phyloP scores from a whole-genome alignment of 2,329 filamentous ascomycete genomes.

The Fusarium sp. region DNA sequence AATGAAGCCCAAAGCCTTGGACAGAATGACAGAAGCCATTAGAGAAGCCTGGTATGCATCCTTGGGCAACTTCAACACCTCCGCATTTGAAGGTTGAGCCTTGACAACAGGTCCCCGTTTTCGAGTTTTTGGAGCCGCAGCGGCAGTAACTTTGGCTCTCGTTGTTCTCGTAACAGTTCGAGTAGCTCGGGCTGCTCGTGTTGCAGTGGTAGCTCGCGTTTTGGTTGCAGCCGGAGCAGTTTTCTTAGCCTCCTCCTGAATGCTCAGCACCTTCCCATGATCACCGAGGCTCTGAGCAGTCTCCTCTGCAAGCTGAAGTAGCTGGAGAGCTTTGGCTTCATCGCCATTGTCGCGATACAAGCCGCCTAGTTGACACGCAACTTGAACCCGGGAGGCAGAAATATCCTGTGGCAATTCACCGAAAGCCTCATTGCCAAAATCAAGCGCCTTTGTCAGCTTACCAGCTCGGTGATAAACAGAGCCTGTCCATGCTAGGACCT shows the following conservation, averaged over 20 bases:
- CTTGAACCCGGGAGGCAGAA: conserved; percentile 51
- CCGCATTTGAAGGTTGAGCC: conserved; percentile 36
- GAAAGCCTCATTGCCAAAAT: conserved; percentile 65
- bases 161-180: conserved; percentile 43
- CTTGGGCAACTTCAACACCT: conserved; percentile 40
- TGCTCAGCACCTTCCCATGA: conserved; percentile 30
- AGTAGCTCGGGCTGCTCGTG: conserved; percentile 43
- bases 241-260: conserved; percentile 24
- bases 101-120: conserved; percentile 42
- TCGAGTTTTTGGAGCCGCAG: conserved; percentile 29
- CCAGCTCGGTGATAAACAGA: conserved; percentile 68
- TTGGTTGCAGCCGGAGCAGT: conserved; percentile 27
- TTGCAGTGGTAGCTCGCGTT: conserved; percentile 34
- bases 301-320: conserved; percentile 62
- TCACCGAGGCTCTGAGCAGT: conserved; percentile 54
- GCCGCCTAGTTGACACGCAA: conserved; percentile 67
- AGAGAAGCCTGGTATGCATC: conserved; percentile 53
- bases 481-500: conserved; percentile 66
- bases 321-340: conserved; percentile 54
- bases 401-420: conserved; percentile 59
- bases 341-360: conserved; percentile 64
- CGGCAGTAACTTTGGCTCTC: conserved; percentile 37
- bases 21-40: conserved; percentile 51
- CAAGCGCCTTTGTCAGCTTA: conserved; percentile 66
- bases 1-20: conserved; percentile 58